These are phyloP conservation scores for Carex myosuroides DNA, from an alignment of 176 grass and related monocot species.

Conservation along the genomic window DNA sequence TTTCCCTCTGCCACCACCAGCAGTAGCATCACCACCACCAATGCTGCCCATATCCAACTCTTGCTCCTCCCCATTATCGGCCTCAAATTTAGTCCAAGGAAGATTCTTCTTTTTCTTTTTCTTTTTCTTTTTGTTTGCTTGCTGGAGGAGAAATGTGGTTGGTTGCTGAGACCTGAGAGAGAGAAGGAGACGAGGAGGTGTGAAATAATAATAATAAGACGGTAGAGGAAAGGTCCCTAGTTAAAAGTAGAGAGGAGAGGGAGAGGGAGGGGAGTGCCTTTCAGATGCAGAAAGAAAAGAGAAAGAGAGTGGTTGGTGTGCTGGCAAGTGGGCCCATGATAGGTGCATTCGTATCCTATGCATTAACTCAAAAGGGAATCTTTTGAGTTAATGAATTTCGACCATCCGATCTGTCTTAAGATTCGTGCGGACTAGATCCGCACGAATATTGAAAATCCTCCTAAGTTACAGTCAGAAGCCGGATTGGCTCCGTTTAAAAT, in stretches of 20 bases:
- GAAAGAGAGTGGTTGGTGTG: background rate
- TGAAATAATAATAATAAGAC: constrained; percentile 5
- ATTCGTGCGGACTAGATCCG: no score
- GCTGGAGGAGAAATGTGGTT: constrained; percentile 5
- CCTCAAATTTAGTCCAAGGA: background rate
- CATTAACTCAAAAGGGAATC: no score
- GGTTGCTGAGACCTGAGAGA: background rate
- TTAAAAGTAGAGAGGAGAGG: background rate
- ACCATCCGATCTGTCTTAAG: no score
- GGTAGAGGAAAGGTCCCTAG: background rate
- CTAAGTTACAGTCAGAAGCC: no score
- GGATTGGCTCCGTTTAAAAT: no score
- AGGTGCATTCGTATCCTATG: no score
- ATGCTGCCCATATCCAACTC: constrained; percentile 4
- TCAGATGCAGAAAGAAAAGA: constrained; percentile 24
- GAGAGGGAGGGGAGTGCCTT: background rate
- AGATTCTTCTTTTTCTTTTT: background rate
- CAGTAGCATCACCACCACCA: constrained; percentile 9
- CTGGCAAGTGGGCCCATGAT: background rate
- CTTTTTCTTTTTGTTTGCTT: background rate
- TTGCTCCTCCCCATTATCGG: background rate
- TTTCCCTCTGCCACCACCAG: constrained; percentile 15
- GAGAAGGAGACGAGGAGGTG: background rate
- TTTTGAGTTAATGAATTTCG: no score
- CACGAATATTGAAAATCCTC: no score